Evolutionary conservation across 2,329 filamentous ascomycete genomes (phyloP), one percentile per base, ranked within the genome.

Genomic region (Fusarium nygamai): DNA sequence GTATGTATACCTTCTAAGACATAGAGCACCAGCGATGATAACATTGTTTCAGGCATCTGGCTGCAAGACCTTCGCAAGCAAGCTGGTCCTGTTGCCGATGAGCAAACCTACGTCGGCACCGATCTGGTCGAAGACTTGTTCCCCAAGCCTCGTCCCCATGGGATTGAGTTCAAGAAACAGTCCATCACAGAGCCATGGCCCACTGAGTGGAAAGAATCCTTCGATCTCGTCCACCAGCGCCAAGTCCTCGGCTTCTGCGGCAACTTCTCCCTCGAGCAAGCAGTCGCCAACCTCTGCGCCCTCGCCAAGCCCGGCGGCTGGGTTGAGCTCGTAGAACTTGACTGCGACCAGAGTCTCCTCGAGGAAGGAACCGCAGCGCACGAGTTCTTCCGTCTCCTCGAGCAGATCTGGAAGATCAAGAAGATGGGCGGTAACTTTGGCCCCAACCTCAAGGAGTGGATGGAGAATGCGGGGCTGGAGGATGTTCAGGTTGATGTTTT

Each of bases 331-430:
- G 59, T 61, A 51, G 59, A 61, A 9, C 59, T 61, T 1, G 59
- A 61, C 59, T 61, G 59, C 36, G 59, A 61, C 14, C 59, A 61
- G 36, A 61, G 59, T 17, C 29, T 51, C 10, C 59, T 61, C 1
- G 59, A 24, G 8, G 59, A 61, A 16, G 59, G 59, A 5, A 53
- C 59, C 33, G 59, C 36, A 27, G 59, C 59, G 11, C 59, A 31
- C 16, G 59, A 61, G 36, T 54, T 61, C 59, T 61, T 61, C 36
- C 59, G 31, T 31, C 59, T 61, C 7, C 36, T 61, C 3, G 59
- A 61, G 59, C 59, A 61, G 47, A 61, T 61, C 29, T 61, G 59
- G 59, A 61, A 61, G 46, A 61, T 61, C 22, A 61, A 61, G 59
- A 61, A 61, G 47, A 61, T 61, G 59, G 59, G 59, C 12, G 59